These are phyloP conservation scores for Sutorius australiensis DNA, from an alignment of 768 basidiomycete genomes.

Conservation along the genomic window DNA sequence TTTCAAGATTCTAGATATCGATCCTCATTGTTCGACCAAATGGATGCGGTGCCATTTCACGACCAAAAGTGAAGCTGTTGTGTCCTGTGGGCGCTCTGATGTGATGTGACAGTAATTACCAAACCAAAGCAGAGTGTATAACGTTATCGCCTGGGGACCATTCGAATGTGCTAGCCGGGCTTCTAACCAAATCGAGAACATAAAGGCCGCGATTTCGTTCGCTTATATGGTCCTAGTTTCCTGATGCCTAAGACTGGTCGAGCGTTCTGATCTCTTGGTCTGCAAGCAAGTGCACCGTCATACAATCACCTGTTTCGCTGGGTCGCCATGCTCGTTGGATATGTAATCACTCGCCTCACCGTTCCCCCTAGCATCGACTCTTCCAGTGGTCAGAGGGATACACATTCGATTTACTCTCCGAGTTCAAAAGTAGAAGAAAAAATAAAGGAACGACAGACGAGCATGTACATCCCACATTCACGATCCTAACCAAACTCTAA, in stretches of 20 bases:
- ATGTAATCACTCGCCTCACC: too few species aligned
- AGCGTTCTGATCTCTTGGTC: background rate
- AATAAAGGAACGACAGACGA: background rate
- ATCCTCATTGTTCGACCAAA: background rate
- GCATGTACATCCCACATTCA: background rate
- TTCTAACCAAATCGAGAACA: too few species aligned
- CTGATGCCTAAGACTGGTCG: too few species aligned
- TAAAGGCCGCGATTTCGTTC: too few species aligned
- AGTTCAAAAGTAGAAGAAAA: background rate
- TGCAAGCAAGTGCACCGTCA: background rate
- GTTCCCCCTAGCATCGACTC: too few species aligned
- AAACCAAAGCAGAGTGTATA: too few species aligned
- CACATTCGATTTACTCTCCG: background rate
- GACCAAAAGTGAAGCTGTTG: background rate
- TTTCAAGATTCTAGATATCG: background rate
- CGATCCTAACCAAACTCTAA: constrained; percentile 21
- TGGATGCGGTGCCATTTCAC: background rate
- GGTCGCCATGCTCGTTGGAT: background rate
- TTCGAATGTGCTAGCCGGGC: too few species aligned
- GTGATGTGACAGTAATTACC: background rate
- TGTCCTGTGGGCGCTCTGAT: background rate
- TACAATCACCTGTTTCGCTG: background rate
- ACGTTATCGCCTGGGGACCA: too few species aligned
- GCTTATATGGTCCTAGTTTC: too few species aligned
- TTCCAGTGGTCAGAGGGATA: background rate